Base-by-base conservation (phyloP, 2,329 filamentous ascomycete species). In the Zymoseptoria tritici region DNA sequence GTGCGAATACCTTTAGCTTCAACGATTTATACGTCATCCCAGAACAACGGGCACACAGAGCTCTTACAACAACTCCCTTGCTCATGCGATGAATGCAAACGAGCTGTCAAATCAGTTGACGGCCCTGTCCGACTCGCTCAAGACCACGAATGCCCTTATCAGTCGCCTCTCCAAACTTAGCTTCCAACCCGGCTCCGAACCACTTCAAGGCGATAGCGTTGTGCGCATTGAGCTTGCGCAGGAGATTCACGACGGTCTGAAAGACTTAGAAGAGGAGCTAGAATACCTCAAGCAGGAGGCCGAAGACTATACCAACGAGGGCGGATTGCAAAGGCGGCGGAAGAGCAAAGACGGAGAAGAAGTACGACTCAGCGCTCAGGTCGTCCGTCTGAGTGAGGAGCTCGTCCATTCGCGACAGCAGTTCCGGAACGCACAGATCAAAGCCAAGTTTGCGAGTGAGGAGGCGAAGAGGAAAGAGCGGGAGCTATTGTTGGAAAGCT, bases 341-440 rank as follows among this genome's bases (percentile, higher is more conserved):
- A 83, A 78, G 66, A 78, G 82, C 54, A 79, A 79, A 61, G 83
- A 85, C 61, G 81, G 82, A 60, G 85, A 70, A 55, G 61, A 62
- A 72, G 81, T 82, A 56, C 81, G 87, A 56, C 74, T 95, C 56
- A 79, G 83, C 64, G 85, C 89, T 19, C 82, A 87, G 49, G 81
- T 89, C 19, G 82, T 83, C 60, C 83, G 87, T 61, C 76, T 94
- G 55, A 82, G 79, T 11, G 82, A 83, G 59, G 91, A 96, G 67
- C 74, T 97, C 51, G 85, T 85, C 60, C 84, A 81, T 62, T 81
- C 83, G 49, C 77, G 90, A 61, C 78, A 81, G 36, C 83, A 85
- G 31, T 97, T 95, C 74, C 87, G 92, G 66, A 88, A 85, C 72
- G 92, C 93, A 11, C 90, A 95, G 70, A 78, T 96, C 57, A 80